phyloP scores from a whole-genome alignment of 2,329 filamentous ascomycete species.

The Chaetomium sp. region DNA sequence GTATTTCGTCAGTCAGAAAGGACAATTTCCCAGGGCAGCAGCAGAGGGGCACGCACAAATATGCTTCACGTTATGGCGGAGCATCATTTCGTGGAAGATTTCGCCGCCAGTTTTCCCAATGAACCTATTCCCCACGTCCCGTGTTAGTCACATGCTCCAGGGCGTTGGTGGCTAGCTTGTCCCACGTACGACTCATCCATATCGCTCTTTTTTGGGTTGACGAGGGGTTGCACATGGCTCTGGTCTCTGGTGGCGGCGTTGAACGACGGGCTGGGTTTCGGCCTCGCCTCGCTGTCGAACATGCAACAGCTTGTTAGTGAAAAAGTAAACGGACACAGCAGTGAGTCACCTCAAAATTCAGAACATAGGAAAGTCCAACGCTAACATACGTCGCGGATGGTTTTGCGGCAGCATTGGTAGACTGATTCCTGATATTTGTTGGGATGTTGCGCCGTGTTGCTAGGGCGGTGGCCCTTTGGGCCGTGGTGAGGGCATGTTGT shows the following conservation, averaged over 20 bases:
- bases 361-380: background rate
- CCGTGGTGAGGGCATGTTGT: slow-evolving; percentile 36
- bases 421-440: slow-evolving; percentile 40
- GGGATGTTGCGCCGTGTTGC: slow-evolving; percentile 36
- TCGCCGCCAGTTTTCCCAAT: slow-evolving; percentile 92
- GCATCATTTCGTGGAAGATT: slow-evolving; percentile 99
- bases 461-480: slow-evolving; percentile 32
- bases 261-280: slow-evolving; percentile 57
- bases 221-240: slow-evolving; percentile 63
- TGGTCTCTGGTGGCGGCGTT: slow-evolving; percentile 41
- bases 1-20: background rate
- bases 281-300: slow-evolving; percentile 45
- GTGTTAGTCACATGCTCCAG: slow-evolving; percentile 10
- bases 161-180: background rate
- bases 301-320: slow-evolving; percentile 20
- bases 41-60: slow-evolving; percentile 64
- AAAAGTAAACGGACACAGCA: background rate
- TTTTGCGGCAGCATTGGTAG: slow-evolving; percentile 43
- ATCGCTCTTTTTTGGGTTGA: slow-evolving; percentile 51
- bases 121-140: slow-evolving; percentile 49
- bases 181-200: slow-evolving; percentile 73
- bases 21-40: background rate
- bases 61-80: slow-evolving; percentile 84
- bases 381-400: slow-evolving; percentile 48
- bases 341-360: slow-evolving; percentile 23